Evolutionary conservation across 768 basidiomycete species (phyloP).

Genomic region (Kwoniella sp.): DNA sequence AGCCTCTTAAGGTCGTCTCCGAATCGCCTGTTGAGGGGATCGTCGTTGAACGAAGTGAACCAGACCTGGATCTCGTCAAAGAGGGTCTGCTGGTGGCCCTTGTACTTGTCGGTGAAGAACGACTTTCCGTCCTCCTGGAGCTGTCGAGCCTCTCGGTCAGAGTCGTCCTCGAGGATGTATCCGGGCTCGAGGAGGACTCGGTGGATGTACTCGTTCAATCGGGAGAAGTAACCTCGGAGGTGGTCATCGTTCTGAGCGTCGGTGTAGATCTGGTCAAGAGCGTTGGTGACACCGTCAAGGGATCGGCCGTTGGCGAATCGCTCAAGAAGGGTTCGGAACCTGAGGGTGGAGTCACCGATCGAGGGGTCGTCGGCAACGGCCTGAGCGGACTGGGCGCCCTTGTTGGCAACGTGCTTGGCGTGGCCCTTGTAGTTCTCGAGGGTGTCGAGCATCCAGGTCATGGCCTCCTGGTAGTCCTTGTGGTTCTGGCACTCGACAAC

Average conservation of each 20-base stretch:
- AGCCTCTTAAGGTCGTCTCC: conserved; percentile 72
- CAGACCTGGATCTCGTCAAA: conserved; percentile 68
- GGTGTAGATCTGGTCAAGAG: conserved; percentile 66
- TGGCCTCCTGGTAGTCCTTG: conserved; percentile 73
- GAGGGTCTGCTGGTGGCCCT: conserved; percentile 72
- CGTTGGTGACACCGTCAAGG: conserved; percentile 65
- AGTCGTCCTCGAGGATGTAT: conserved; percentile 76
- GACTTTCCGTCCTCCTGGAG: conserved; percentile 66
- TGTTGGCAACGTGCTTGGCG: conserved; percentile 53
- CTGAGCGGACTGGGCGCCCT: conserved; percentile 48
- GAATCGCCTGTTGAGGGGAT: conserved; percentile 74
- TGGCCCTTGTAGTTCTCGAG: conserved; percentile 54
- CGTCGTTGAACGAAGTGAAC: conserved; percentile 79
- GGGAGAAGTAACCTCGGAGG: conserved; percentile 68
- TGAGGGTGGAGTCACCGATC: conserved; percentile 57
- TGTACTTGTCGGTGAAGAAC: conserved; percentile 74
- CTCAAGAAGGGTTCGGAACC: conserved; percentile 78
- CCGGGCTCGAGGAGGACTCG: conserved; percentile 75
- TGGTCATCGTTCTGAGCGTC: conserved; percentile 71
- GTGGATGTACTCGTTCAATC: conserved; percentile 62
- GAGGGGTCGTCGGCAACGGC: conserved; percentile 55
- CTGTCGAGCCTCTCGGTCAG: conserved; percentile 60
- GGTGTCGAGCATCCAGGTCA: conserved; percentile 53
- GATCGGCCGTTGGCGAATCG: conserved; percentile 76
- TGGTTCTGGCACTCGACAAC: conserved; percentile 90